Conservation (phyloP, 805 yeast species). For the Zygosaccharomyces gambellarensis region DNA sequence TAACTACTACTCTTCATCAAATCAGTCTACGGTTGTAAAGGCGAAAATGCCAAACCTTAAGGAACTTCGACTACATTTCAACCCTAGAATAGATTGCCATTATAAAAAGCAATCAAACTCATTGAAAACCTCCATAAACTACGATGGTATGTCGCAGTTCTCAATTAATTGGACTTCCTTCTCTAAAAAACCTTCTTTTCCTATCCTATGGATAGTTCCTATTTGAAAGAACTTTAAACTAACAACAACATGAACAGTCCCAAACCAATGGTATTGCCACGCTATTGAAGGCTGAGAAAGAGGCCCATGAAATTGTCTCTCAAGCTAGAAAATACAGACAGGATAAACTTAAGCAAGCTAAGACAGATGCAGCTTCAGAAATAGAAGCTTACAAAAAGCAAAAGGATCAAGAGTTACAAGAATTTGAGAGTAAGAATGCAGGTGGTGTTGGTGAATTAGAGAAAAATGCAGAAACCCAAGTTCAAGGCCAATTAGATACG, state of each 20-base stretch:
- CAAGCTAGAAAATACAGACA: conserved; percentile 81
- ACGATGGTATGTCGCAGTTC: neutral
- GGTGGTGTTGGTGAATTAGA: conserved; percentile 49
- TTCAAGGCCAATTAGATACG: conserved; percentile 63
- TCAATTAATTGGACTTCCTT: neutral
- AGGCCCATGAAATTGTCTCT: conserved; percentile 93
- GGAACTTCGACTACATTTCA: neutral
- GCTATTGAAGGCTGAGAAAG: conserved; percentile 73
- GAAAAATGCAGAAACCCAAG: conserved; percentile 69
- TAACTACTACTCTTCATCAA: neutral
- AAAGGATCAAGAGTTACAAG: conserved; percentile 77
- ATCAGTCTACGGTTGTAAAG: neutral
- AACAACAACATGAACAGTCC: conserved; percentile 15
- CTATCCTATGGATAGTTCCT: neutral
- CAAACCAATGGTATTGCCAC: conserved; percentile 37
- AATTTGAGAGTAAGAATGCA: conserved; percentile 67
- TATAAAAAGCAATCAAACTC: neutral
- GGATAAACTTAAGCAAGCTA: conserved; percentile 86
- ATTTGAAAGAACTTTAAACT: neutral
- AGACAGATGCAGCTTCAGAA: conserved; percentile 86
- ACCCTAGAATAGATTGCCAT: neutral
- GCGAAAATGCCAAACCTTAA: neutral
- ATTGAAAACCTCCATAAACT: neutral
- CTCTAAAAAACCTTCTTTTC: neutral
- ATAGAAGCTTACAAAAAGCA: conserved; percentile 77